These are phyloP conservation scores for Nicotiana tomentosiformis DNA, from an alignment of 257 asterid species.

Conservation along the genomic window DNA sequence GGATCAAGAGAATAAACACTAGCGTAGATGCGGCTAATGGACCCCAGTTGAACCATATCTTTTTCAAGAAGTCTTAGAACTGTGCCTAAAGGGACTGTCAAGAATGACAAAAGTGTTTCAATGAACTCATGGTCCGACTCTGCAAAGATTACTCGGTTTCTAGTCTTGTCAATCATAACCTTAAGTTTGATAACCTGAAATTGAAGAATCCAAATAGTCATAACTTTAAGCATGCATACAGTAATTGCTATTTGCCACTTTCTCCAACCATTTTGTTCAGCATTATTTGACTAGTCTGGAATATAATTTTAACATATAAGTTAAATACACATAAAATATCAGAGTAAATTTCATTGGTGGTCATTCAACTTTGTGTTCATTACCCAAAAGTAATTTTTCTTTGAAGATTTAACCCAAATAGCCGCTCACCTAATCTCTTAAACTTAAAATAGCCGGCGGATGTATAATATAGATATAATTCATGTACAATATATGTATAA, in stretches of 20 bases:
- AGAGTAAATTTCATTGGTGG: no score
- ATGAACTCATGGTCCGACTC: constrained; percentile 11
- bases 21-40: neutral
- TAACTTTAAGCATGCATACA: neutral
- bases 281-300: neutral
- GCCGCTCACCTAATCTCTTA: no score
- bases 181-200: constrained; percentile 8
- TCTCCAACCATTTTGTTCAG: neutral
- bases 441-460: no score
- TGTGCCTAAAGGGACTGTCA: constrained; percentile 11
- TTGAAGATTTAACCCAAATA: no score
- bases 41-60: constrained; percentile 3
- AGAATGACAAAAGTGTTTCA: constrained; percentile 10
- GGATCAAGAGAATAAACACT: neutral
- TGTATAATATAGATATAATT: no score
- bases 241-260: neutral
- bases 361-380: no score
- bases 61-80: neutral
- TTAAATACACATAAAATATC: neutral
- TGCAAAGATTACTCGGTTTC: constrained; percentile 1
- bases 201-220: neutral
- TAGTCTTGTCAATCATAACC: neutral
- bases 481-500: no score
- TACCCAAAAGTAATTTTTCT: no score
- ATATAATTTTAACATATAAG: neutral